phyloP scores from a whole-genome alignment of 208 protist species.

The Phytomonas serpens region DNA sequence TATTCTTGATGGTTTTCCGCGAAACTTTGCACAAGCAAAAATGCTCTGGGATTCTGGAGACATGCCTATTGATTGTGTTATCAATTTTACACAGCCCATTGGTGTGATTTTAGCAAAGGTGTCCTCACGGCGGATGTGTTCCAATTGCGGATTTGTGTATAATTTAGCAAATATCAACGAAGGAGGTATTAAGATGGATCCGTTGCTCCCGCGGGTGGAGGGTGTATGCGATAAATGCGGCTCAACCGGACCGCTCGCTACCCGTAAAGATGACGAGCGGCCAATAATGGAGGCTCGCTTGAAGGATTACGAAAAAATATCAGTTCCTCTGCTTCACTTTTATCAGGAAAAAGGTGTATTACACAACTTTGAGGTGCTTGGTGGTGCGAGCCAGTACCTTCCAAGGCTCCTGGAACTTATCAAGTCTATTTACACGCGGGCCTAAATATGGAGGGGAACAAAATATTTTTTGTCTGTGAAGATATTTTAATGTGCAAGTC shows the following conservation, averaged over 20 bases:
- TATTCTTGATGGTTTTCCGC: constrained; percentile 91
- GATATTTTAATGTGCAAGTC: not conserved
- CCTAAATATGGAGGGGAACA: not conserved
- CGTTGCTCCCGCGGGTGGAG: constrained; percentile 56
- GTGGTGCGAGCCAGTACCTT: constrained; percentile 53
- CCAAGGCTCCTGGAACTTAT: constrained; percentile 67
- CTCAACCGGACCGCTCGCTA: constrained; percentile 45
- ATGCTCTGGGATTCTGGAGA: constrained; percentile 31
- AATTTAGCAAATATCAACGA: constrained; percentile 64
- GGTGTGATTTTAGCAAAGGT: constrained; percentile 72
- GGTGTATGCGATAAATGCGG: constrained; percentile 77
- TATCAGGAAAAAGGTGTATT: constrained; percentile 53
- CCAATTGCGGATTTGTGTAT: constrained; percentile 67
- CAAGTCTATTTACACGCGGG: constrained; percentile 8
- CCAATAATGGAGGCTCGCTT: constrained; percentile 47
- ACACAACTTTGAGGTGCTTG: constrained; percentile 59
- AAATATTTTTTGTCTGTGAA: not conserved
- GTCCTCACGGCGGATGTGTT: constrained; percentile 54
- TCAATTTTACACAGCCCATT: constrained; percentile 68
- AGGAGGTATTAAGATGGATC: constrained; percentile 73
- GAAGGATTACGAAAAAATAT: constrained; percentile 46
- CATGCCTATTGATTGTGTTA: constrained; percentile 60
- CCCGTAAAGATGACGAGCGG: constrained; percentile 54
- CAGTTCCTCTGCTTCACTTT: constrained; percentile 47
- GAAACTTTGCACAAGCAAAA: constrained; percentile 81